These are phyloP conservation scores for Arabidopsis lyrata DNA, from an alignment of 441 rosid genomes.

Conservation along the genomic window DNA sequence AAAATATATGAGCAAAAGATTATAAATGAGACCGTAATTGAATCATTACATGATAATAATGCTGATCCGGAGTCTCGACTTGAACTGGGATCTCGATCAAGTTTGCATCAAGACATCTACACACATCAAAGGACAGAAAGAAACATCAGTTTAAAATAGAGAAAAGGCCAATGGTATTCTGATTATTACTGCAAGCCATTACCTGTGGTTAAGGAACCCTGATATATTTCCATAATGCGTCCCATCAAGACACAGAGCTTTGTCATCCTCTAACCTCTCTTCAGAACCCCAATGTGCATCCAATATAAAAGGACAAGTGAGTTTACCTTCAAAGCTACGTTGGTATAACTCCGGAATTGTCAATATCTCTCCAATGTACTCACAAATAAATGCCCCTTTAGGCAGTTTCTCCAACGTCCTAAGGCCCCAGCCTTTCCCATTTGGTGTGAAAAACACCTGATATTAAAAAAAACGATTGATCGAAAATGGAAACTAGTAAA, in stretches of 20 bases:
- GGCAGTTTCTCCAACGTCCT: constrained; percentile 77
- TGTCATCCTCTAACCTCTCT: constrained; percentile 55
- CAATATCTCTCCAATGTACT: constrained; percentile 80
- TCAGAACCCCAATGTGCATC: constrained; percentile 76
- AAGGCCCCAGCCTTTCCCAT: constrained; percentile 89
- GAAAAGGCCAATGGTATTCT: background rate
- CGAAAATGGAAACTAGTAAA: background rate
- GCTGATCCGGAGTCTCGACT: constrained; percentile 72
- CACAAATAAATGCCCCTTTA: constrained; percentile 86
- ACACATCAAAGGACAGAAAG: constrained; percentile 14
- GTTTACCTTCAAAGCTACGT: constrained; percentile 49
- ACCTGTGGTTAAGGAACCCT: constrained; percentile 92
- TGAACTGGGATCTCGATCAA: constrained; percentile 89
- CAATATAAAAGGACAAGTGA: constrained; percentile 54
- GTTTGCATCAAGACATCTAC: constrained; percentile 84
- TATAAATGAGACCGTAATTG: background rate
- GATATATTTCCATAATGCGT: constrained; percentile 73
- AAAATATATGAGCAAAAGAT: constrained; percentile 22
- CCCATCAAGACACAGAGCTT: constrained; percentile 84
- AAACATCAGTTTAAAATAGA: background rate
- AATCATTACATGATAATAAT: constrained; percentile 75
- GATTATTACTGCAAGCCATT: background rate
- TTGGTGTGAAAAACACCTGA: constrained; percentile 78
- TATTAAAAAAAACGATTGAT: background rate
- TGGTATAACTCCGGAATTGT: constrained; percentile 65